Evolutionary conservation across 345 rosid genomes (phyloP), one percentile per base, ranked within the genome.

Genomic region (Corymbia maculata): DNA sequence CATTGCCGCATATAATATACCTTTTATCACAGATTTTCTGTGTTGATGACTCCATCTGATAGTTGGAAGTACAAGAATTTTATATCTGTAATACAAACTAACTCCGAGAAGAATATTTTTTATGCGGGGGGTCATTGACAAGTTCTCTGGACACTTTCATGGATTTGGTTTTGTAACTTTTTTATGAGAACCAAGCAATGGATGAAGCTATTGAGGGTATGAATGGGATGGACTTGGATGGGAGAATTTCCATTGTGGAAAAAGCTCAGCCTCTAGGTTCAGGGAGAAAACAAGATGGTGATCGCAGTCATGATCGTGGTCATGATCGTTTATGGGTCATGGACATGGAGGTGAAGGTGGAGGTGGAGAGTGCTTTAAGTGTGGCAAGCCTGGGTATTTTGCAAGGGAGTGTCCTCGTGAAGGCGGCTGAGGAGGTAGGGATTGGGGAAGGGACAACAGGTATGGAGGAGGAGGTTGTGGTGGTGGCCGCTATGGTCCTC

Each of bases 221-320:
- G 98, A 95, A 97, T 89, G 99, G 99, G n/a, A 53, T 96, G 93
- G 97, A 96, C 90, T 92, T 97, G 66, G 98, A 97, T 94, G 98
- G 98, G 52, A 92, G 98, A 85, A 93, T 90, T 84, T 96, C 95
- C 87, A 96, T 95, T 87, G 98, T 94, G 90, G 98, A 96, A 86
- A 96, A 93, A 92, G 99, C 98, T 15, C 95, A 95, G 94, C 98
- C 99, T 45, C 96, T 95, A 90, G 96, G 97, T 14, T 87, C 94
- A 28, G 94, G 95, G 49, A 92, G 97, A 89, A 97, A 96, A 89
- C 92, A 90, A 90, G 98, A 95, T 89, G 94, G 93, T 52, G 98
- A 95, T 53, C 94, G 96, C 80, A 79, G 84, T 88, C 95, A 93
- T 88, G 94, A 93, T 66, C 95, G 94, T 24, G 94, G 94, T 2